phyloP scores from a whole-genome alignment of 805 yeast species.

The Candida ficus region DNA sequence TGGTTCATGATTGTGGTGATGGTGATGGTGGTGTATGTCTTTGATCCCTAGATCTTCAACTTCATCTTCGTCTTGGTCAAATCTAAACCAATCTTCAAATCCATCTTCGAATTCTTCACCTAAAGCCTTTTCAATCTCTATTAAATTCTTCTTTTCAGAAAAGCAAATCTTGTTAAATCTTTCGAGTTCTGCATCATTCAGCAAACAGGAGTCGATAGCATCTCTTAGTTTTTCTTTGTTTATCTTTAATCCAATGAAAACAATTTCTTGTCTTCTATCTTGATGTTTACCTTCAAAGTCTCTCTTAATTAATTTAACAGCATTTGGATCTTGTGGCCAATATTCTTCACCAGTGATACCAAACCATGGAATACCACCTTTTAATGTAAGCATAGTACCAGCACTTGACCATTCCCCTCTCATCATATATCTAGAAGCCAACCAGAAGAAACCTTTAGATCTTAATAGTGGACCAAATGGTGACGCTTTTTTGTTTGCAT shows the following conservation, averaged over 20 bases:
- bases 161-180: background rate
- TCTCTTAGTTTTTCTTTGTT: background rate
- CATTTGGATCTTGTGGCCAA: background rate
- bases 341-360: background rate
- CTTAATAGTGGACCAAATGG: background rate
- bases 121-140: background rate
- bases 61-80: background rate
- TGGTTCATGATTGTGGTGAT: background rate
- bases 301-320: background rate
- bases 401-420: background rate
- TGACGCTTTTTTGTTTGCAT: background rate
- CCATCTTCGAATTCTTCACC: background rate
- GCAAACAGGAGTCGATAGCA: background rate
- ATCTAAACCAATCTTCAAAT: background rate
- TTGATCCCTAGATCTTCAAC: background rate
- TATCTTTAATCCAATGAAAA: background rate
- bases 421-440: background rate
- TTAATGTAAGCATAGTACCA: background rate
- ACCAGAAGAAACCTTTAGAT: background rate
- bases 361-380: background rate
- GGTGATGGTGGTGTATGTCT: background rate
- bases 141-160: background rate
- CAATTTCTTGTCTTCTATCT: background rate
- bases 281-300: background rate
- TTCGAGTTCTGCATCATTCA: background rate